phyloP scores from a whole-genome alignment of 306 rosid genomes.

The Prunus kanzakura region DNA sequence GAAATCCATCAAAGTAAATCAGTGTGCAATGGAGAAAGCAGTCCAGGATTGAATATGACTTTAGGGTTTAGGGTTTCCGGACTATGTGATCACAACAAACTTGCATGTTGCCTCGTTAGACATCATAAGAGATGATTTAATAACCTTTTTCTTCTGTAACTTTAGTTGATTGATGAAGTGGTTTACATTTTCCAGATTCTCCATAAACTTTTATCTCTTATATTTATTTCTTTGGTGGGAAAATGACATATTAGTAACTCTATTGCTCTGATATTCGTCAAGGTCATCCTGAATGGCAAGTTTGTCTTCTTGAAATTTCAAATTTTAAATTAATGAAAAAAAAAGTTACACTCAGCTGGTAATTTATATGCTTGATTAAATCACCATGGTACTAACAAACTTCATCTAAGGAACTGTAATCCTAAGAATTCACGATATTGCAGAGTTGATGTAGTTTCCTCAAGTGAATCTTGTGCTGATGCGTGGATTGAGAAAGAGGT shows the following conservation, averaged over 20 bases:
- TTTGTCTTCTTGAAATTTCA: neutral
- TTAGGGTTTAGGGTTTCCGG: neutral
- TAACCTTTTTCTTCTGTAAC: neutral
- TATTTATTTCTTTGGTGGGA: neutral
- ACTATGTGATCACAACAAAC: neutral
- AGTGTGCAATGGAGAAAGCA: too few relatives aligned
- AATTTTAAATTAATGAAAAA: neutral
- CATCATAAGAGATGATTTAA: neutral
- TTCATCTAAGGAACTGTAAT: conserved; percentile 18
- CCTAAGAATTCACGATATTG: conserved; percentile 29
- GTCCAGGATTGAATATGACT: too few relatives aligned
- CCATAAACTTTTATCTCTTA: neutral
- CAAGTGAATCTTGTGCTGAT: conserved; percentile 81
- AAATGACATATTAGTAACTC: neutral
- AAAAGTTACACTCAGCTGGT: neutral
- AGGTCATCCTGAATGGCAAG: neutral
- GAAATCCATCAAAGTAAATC: too few relatives aligned
- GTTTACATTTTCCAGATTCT: neutral
- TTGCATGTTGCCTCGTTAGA: neutral
- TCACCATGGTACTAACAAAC: conserved; percentile 1
- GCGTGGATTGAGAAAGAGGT: conserved; percentile 97
- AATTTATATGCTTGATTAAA: neutral
- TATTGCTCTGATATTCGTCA: neutral
- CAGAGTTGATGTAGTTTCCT: conserved; percentile 79
- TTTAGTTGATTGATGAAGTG: neutral